Percentiles rank a stretch among this genome's conserved stretches.
Conservation (phyloP, 495 filamentous ascomycete genomes). For the Penicillium soppii region DNA sequence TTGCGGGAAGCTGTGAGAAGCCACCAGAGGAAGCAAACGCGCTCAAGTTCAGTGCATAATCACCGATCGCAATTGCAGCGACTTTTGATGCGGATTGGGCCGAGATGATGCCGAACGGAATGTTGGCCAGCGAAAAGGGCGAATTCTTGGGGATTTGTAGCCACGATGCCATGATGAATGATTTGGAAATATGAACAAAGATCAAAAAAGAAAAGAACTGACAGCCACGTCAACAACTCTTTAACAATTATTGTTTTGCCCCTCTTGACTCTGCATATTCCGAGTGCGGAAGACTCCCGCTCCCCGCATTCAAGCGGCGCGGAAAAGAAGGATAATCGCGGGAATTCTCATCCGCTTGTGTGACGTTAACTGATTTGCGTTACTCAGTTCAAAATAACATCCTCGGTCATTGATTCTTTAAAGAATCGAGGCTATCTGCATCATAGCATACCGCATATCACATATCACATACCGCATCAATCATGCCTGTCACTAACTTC, state of each 20-base stretch:
- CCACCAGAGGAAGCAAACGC: constrained; percentile 58
- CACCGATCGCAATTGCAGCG: constrained; percentile 76
- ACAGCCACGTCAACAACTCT: not conserved
- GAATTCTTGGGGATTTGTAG: constrained; percentile 61
- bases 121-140: constrained; percentile 83
- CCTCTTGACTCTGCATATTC: too few species aligned
- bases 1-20: constrained; percentile 58
- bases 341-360: constrained; percentile 5
- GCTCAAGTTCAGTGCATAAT: constrained; percentile 73
- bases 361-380: not conserved
- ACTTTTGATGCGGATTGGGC: constrained; percentile 52
- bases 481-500: constrained; percentile 57
- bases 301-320: constrained; percentile 25
- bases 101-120: constrained; percentile 90
- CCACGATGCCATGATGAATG: constrained; percentile 59
- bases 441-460: not conserved
- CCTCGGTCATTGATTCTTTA: not conserved
- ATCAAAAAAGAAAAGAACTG: constrained; percentile 5
- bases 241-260: constrained; percentile 9
- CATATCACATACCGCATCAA: not conserved
- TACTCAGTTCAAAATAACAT: not conserved
- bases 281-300: constrained; percentile 31
- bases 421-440: too few species aligned
- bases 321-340: constrained; percentile 24
- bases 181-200: not conserved